Base-by-base conservation (phyloP, 257 asterid species). In the Jacaranda mimosifolia region DNA sequence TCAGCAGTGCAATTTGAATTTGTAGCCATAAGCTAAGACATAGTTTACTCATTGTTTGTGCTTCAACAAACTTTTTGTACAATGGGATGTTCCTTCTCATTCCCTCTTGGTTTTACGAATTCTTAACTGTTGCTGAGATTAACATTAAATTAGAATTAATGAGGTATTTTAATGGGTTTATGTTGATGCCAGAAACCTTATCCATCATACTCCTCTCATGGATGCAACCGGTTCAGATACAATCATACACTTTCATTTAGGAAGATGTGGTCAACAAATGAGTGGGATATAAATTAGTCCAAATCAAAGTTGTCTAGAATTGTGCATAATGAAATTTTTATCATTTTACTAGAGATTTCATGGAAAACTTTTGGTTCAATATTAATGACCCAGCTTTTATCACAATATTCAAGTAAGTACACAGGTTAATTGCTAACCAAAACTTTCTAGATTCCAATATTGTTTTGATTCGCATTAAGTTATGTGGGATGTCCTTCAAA, bases 11-110 rank as follows among this genome's bases (percentile, higher is more conserved):
- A 56, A 17, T 80, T 48, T 46, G 60, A 42, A 49, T 32, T 42
- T 68, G 73, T 66, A 45, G 57, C 43, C 35, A 12, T 57, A 58
- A 60, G 75, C 68, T 73, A 73, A 53, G 58, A 12, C 69, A 59
- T n/a, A n/a, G n/a, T n/a, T 62, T 38, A 35, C 53, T 56, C 38
- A 68, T 10, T 52, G 14, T 15, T 68, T 35, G 45, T 26, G 42
- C 9, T 17, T 49, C 18, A 14, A 59, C 4, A 32, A 53, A 4
- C 63, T 60, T 15, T 49, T 60, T 63, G 73, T 13, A 7, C 39
- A 8, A 49, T 17, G 17, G 18, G 42, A 39, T 67, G 72, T 18
- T 67, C 42, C 38, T 72, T 57, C 63, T 71, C 65, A 9, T 43
- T 38, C 42, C 49, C 46, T 36, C 19, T 63, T 63, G 26, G 39